phyloP scores from a whole-genome alignment of 2,329 filamentous ascomycete species.

The Huntiella decipiens region DNA sequence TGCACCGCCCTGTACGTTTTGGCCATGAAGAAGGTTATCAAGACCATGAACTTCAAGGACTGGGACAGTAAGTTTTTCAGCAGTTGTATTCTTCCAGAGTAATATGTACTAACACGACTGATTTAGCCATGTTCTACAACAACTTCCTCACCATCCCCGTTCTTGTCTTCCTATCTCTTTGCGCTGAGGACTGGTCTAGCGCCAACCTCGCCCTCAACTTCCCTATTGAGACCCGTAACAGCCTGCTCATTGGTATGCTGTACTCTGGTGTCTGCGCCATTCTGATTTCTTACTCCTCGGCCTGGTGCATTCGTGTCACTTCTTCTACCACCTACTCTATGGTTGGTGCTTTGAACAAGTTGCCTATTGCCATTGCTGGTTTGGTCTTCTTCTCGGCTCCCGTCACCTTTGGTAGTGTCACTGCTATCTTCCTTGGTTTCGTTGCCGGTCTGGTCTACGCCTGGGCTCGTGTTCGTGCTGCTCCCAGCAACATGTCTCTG shows the following conservation, averaged over 20 bases:
- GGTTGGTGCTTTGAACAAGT: constrained; percentile 95
- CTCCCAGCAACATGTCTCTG: constrained; percentile 42
- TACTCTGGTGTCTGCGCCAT: constrained; percentile 85
- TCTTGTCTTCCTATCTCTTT: constrained; percentile 59
- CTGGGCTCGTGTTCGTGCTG: constrained; percentile 67
- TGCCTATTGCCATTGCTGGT: constrained; percentile 82
- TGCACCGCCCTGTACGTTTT: constrained; percentile 81
- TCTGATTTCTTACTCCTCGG: constrained; percentile 98
- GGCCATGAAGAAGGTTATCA: constrained; percentile 94
- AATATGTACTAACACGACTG: constrained; percentile 16
- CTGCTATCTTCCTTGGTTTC: constrained; percentile 81
- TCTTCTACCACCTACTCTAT: constrained; percentile 97
- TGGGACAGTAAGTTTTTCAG: constrained; percentile 67
- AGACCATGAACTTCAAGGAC: constrained; percentile 99
- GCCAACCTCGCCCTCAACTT: constrained; percentile 77
- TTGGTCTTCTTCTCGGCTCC: constrained; percentile 91
- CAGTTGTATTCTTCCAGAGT: neutral
- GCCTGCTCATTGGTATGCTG: constrained; percentile 71
- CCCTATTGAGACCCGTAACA: constrained; percentile 59
- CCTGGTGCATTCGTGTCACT: constrained; percentile 95
- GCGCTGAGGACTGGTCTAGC: constrained; percentile 82
- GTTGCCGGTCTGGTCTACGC: constrained; percentile 83
- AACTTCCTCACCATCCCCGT: constrained; percentile 93
- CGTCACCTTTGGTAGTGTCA: constrained; percentile 77
- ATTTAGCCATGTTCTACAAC: constrained; percentile 95